Evolutionary conservation across 2,329 filamentous ascomycete species (phyloP).

Genomic region (Botrytis hyacinthi): DNA sequence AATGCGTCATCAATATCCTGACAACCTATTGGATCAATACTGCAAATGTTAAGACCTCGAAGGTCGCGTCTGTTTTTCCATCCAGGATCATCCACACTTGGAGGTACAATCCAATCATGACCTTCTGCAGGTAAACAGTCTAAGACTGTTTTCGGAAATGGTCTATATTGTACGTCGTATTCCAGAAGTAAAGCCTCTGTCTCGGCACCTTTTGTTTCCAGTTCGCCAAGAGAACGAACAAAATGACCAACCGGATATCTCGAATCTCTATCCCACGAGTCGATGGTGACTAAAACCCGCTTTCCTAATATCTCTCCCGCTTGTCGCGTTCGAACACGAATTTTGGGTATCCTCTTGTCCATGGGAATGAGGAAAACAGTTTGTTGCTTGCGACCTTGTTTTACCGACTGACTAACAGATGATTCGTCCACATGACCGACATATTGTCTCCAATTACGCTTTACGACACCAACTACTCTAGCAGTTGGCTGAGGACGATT

Average conservation of each 20-base stretch:
- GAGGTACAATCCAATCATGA: slow-evolving; percentile 89
- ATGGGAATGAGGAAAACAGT: slow-evolving; percentile 94
- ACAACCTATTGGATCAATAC: slow-evolving; percentile 93
- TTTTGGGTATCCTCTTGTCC: slow-evolving; percentile 98
- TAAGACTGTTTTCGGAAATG: slow-evolving; percentile 91
- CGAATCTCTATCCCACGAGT: slow-evolving; percentile 92
- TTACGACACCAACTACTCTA: slow-evolving; percentile 85
- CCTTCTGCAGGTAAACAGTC: slow-evolving; percentile 91
- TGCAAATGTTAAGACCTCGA: slow-evolving; percentile 84
- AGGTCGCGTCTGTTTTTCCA: slow-evolving; percentile 86
- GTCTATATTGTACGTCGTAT: slow-evolving; percentile 95
- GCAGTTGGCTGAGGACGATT: slow-evolving; percentile 85
- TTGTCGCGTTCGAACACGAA: slow-evolving; percentile 86
- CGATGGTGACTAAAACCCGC: slow-evolving; percentile 87
- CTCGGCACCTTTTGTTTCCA: slow-evolving; percentile 96
- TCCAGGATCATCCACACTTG: slow-evolving; percentile 73
- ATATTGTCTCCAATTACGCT: slow-evolving; percentile 97
- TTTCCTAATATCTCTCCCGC: slow-evolving; percentile 86
- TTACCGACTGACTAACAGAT: slow-evolving; percentile 70
- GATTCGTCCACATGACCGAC: slow-evolving; percentile 92
- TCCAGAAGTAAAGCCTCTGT: slow-evolving; percentile 92
- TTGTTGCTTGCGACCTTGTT: slow-evolving; percentile 80
- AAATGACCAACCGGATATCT: slow-evolving; percentile 92
- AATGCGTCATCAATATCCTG: slow-evolving; percentile 98
- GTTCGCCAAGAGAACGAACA: slow-evolving; percentile 84